Conservation (phyloP, 441 rosid genomes). For the Brassica hybrid region DNA sequence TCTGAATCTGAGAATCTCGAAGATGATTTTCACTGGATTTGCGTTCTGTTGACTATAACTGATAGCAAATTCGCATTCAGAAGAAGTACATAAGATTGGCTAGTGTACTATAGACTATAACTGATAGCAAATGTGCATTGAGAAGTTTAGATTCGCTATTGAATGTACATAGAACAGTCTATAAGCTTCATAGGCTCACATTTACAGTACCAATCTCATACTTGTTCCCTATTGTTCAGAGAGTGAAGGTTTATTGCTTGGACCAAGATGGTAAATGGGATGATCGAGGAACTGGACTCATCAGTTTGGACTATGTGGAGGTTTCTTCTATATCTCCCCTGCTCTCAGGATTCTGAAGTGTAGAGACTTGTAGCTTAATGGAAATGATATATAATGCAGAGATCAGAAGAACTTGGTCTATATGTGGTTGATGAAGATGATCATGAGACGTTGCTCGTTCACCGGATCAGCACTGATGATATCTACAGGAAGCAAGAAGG, state of each 20-base stretch:
- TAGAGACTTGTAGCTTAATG: background rate
- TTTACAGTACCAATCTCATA: background rate
- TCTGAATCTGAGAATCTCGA: slow-evolving; percentile 33
- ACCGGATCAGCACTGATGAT: slow-evolving; percentile 78
- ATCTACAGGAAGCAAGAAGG: slow-evolving; percentile 97
- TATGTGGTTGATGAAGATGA: slow-evolving; percentile 88
- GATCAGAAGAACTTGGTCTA: slow-evolving; percentile 79
- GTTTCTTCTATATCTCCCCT: slow-evolving; percentile 45
- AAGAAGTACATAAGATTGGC: background rate
- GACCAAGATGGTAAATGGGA: slow-evolving; percentile 93
- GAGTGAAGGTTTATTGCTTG: slow-evolving; percentile 87
- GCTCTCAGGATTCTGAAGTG: background rate
- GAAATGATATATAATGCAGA: slow-evolving; percentile 49
- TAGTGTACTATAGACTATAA: background rate
- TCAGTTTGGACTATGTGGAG: slow-evolving; percentile 83
- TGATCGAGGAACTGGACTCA: slow-evolving; percentile 94
- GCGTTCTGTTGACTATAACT: background rate
- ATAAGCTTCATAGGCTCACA: background rate
- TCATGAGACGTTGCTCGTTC: slow-evolving; percentile 77
- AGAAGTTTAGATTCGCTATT: no score
- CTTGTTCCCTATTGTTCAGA: slow-evolving; percentile 50
- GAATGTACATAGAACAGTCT: background rate
- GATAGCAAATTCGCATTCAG: no score
- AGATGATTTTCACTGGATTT: no score
- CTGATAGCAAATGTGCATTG: no score